A percentile compares a stretch with the other conserved stretches of the same genome.
These are phyloP conservation scores for Brassica hybrid DNA, from an alignment of 441 rosid species.

Conservation along the genomic window DNA sequence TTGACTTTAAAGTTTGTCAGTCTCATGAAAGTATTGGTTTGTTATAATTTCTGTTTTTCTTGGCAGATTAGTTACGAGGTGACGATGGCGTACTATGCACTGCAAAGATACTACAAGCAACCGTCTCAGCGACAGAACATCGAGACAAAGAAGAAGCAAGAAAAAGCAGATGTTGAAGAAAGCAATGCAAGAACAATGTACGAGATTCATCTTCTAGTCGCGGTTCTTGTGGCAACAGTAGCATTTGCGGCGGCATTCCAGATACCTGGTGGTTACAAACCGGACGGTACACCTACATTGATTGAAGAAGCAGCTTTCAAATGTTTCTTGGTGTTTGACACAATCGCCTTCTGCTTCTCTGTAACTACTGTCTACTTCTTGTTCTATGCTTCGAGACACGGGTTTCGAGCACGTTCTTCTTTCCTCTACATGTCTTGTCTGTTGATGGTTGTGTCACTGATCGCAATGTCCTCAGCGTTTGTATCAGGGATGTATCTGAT, in stretches of 20 bases:
- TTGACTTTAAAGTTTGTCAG: not conserved
- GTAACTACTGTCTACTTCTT: slow-evolving; percentile 17
- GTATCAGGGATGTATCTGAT: slow-evolving; percentile 47
- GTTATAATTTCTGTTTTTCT: not conserved
- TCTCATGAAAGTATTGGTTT: not conserved
- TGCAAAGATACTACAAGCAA: slow-evolving; percentile 24
- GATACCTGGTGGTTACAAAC: slow-evolving; percentile 44
- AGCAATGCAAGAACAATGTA: slow-evolving; percentile 18
- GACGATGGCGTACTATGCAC: slow-evolving; percentile 13
- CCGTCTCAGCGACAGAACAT: slow-evolving; percentile 27
- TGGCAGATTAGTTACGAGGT: slow-evolving; percentile 22
- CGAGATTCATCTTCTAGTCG: slow-evolving; percentile 40
- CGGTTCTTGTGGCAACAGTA: slow-evolving; percentile 50
- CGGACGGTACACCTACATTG: slow-evolving; percentile 46
- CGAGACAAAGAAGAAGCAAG: not conserved
- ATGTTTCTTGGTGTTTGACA: slow-evolving; percentile 43
- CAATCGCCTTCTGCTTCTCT: slow-evolving; percentile 47
- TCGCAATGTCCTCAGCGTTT: slow-evolving; percentile 45
- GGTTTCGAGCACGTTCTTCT: slow-evolving; percentile 33
- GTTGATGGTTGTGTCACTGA: slow-evolving; percentile 39
- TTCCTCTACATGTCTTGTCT: slow-evolving; percentile 41
- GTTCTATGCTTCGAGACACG: slow-evolving; percentile 42
- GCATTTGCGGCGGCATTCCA: slow-evolving; percentile 48
- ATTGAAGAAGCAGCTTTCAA: slow-evolving; percentile 37
- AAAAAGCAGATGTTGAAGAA: not conserved